Conservation (phyloP, 805 yeast species). For the Candida sanyiensis region DNA sequence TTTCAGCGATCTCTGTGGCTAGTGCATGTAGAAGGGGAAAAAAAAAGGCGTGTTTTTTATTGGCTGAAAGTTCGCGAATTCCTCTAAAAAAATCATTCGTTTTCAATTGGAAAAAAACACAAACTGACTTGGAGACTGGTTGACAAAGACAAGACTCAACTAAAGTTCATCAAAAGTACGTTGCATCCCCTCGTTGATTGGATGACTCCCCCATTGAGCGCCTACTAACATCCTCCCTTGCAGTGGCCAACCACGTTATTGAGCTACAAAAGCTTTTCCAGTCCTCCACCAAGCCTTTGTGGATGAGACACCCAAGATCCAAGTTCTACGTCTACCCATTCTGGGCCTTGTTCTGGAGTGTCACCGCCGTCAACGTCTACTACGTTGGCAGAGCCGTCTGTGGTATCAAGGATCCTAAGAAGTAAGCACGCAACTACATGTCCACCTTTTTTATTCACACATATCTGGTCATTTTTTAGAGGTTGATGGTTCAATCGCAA, state of each 20-base stretch:
- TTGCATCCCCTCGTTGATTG: neutral
- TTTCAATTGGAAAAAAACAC: constrained; percentile 4
- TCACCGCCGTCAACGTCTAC: constrained; percentile 22
- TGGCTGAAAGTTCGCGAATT: constrained; percentile 9
- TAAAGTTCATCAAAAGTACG: neutral
- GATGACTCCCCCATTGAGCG: neutral
- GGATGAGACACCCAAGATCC: constrained; percentile 42
- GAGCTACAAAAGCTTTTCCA: constrained; percentile 57
- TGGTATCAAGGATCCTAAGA: constrained; percentile 51
- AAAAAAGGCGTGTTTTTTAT: constrained; percentile 6
- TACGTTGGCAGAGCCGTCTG: constrained; percentile 59
- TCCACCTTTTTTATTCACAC: constrained; percentile 2
- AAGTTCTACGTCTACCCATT: constrained; percentile 29
- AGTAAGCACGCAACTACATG: constrained; percentile 1
- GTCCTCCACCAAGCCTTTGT: constrained; percentile 50
- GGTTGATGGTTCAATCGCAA: neutral
- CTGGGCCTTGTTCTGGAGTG: constrained; percentile 28
- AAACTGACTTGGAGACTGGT: neutral
- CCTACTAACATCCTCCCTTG: constrained; percentile 15
- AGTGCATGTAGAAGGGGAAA: too few relatives aligned
- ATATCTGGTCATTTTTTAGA: neutral
- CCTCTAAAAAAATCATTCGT: constrained; percentile 6
- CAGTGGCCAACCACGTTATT: constrained; percentile 40
- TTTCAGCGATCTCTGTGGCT: too few relatives aligned
- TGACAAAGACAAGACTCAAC: neutral